Evolutionary conservation across 768 basidiomycete species (phyloP).

Genomic region (Trametes meyenii): DNA sequence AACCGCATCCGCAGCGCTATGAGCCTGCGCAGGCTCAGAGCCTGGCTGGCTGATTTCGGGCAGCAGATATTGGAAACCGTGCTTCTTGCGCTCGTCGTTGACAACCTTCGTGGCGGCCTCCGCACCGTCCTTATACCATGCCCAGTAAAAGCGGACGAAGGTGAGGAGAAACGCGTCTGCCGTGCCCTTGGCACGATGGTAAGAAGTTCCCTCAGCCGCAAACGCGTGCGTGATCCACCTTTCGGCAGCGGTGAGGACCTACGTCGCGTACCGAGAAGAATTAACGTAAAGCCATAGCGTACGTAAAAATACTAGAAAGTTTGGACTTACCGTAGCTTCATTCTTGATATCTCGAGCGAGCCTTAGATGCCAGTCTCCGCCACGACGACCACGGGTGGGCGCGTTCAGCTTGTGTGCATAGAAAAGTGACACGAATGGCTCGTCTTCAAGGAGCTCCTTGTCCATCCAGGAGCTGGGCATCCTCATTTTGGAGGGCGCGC

Average conservation of each 20-base stretch:
- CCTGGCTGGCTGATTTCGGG: not conserved
- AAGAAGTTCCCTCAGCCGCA: not conserved
- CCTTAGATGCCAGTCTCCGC: constrained; percentile 9
- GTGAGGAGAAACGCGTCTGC: constrained; percentile 1
- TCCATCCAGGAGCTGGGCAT: constrained; percentile 20
- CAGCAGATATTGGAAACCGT: constrained; percentile 12
- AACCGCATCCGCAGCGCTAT: too few species aligned
- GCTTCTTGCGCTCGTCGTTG: constrained; percentile 15
- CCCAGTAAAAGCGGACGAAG: constrained; percentile 35
- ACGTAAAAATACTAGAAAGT: not conserved
- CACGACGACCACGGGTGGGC: not conserved
- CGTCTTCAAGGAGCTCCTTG: constrained; percentile 24
- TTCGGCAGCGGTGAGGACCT: constrained; percentile 1
- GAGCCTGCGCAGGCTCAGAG: not conserved
- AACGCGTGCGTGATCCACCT: constrained; percentile 11
- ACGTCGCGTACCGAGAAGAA: not conserved
- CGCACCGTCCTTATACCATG: constrained; percentile 9
- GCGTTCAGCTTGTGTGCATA: not conserved
- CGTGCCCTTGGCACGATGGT: not conserved
- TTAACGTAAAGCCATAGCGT: not conserved
- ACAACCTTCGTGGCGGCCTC: constrained; percentile 7
- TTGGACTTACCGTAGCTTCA: not conserved
- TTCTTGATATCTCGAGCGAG: constrained; percentile 1
- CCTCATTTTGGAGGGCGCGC: not conserved
- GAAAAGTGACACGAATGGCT: constrained; percentile 30